These are phyloP conservation scores for Tetrapisispora fleetii DNA, from an alignment of 805 yeast genomes.

Conservation along the genomic window DNA sequence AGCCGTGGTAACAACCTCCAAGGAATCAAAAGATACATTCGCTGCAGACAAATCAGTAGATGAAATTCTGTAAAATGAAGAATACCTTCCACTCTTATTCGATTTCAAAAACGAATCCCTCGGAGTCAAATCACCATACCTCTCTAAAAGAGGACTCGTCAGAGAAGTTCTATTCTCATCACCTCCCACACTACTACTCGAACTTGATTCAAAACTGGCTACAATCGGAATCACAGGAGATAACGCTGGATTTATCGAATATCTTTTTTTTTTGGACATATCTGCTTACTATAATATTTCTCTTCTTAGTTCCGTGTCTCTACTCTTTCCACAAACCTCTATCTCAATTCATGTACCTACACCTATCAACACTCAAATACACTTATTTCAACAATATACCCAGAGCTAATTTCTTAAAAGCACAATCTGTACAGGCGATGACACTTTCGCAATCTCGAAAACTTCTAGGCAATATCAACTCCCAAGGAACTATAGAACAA, in stretches of 20 bases:
- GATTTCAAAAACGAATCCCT: slow-evolving; percentile 1
- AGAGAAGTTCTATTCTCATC: neutral
- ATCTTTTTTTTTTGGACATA: slow-evolving; percentile 12
- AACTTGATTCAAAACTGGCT: slow-evolving; percentile 3
- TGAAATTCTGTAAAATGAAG: slow-evolving; percentile 5
- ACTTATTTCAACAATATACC: too few relatives aligned
- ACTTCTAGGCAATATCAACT: too few relatives aligned
- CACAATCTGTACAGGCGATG: too few relatives aligned
- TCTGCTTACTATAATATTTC: neutral
- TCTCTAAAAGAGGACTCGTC: neutral
- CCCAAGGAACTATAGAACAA: too few relatives aligned
- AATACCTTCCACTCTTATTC: neutral
- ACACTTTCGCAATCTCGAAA: too few relatives aligned
- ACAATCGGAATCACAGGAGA: slow-evolving; percentile 14
- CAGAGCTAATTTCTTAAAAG: too few relatives aligned
- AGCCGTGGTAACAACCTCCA: slow-evolving; percentile 6
- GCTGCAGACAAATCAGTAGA: slow-evolving; percentile 2
- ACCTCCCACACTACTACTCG: neutral
- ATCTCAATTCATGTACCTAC: too few relatives aligned
- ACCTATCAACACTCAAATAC: too few relatives aligned
- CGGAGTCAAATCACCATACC: neutral
- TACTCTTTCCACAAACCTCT: too few relatives aligned
- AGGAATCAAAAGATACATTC: slow-evolving; percentile 9
- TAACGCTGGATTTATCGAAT: slow-evolving; percentile 8
- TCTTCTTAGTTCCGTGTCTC: too few relatives aligned